phyloP scores from a whole-genome alignment of 2,329 filamentous ascomycete genomes.

The Claviceps monticola region DNA sequence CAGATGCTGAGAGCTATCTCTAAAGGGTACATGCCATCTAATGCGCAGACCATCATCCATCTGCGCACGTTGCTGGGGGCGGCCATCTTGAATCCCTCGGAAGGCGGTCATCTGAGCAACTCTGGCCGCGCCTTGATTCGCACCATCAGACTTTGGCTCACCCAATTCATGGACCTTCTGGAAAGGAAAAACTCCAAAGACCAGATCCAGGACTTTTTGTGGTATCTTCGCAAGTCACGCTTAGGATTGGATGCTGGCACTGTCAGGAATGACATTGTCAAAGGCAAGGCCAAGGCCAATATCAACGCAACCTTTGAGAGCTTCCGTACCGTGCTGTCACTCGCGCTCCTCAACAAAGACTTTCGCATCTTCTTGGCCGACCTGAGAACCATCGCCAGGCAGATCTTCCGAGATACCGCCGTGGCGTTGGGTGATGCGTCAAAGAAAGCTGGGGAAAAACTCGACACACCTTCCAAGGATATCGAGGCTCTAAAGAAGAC shows the following conservation, averaged over 20 bases:
- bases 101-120: conserved; percentile 54
- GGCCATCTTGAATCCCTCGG: conserved; percentile 57
- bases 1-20: conserved; percentile 76
- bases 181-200: conserved; percentile 71
- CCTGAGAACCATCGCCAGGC: conserved; percentile 60
- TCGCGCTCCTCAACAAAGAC: conserved; percentile 82
- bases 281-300: conserved; percentile 20
- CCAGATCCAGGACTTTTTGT: conserved; percentile 84
- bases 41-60: conserved; percentile 68
- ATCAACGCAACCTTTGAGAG: conserved; percentile 50
- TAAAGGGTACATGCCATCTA: conserved; percentile 85
- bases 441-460: conserved; percentile 55
- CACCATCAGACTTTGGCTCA: conserved; percentile 58
- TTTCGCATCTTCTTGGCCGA: conserved; percentile 80
- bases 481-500: conserved; percentile 30
- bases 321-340: conserved; percentile 64
- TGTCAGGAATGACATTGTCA: conserved; percentile 14
- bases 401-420: conserved; percentile 79
- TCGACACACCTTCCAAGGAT: conserved; percentile 55
- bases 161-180: conserved; percentile 69
- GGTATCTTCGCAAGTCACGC: conserved; percentile 65
- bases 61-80: conserved; percentile 66
- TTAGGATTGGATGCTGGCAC: conserved; percentile 27
- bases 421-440: conserved; percentile 66
- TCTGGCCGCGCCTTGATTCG: conserved; percentile 62